A percentile compares a stretch with the other conserved stretches of the same genome.
phyloP scores from a whole-genome alignment of 805 yeast species.

The Blastobotrys muscicola region DNA sequence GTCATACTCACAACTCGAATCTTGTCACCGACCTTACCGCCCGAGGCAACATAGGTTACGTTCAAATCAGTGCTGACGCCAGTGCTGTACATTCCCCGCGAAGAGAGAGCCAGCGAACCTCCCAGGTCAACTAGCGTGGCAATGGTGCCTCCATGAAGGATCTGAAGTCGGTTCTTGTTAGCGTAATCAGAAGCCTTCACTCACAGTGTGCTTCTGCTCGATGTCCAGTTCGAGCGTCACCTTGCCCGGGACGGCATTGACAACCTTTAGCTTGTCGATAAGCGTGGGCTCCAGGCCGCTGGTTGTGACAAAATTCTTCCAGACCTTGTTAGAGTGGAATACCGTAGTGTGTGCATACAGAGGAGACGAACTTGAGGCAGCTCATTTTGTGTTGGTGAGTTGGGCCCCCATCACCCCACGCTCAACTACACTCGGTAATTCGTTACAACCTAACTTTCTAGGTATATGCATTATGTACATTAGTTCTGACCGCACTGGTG shows the following conservation, averaged over 20 bases:
- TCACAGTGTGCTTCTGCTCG: slow-evolving; percentile 28
- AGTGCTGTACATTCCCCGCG: slow-evolving; percentile 33
- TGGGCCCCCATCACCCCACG: too few species aligned
- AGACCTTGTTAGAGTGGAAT: slow-evolving; percentile 14
- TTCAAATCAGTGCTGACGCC: slow-evolving; percentile 36
- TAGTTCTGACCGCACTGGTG: too few species aligned
- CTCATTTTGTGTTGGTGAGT: too few species aligned
- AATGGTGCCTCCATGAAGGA: slow-evolving; percentile 35
- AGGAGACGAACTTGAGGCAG: too few species aligned
- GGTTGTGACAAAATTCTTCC: slow-evolving; percentile 20
- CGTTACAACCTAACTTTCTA: too few species aligned
- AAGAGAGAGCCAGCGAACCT: slow-evolving; percentile 35
- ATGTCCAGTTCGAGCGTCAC: slow-evolving; percentile 27
- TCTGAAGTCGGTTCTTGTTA: slow-evolving; percentile 30
- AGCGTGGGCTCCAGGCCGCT: slow-evolving; percentile 27
- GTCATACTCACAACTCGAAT: slow-evolving; percentile 2
- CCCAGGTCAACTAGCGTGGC: slow-evolving; percentile 35
- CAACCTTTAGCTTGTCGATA: slow-evolving; percentile 22
- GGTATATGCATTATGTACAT: too few species aligned
- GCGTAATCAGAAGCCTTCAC: slow-evolving; percentile 4
- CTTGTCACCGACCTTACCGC: slow-evolving; percentile 26
- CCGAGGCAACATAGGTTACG: slow-evolving; percentile 31
- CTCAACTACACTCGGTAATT: too few species aligned
- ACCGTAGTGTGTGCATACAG: too few species aligned
- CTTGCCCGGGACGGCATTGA: slow-evolving; percentile 25